Base-by-base conservation (phyloP, 345 rosid species). In the Eutrema japonicum region DNA sequence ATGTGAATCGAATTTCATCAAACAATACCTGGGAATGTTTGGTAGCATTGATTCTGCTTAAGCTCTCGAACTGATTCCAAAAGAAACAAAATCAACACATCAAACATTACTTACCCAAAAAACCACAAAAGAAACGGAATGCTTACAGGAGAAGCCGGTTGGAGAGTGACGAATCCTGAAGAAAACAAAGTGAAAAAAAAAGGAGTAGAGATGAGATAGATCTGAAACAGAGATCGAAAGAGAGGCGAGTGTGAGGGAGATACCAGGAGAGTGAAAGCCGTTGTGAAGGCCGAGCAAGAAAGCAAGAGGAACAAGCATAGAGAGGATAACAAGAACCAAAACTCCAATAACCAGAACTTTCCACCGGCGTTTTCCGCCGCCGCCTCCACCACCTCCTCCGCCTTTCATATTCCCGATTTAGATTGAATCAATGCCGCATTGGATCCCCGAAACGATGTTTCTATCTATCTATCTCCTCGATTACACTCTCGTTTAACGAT, bases 281-380 rank as follows among this genome's bases (percentile, higher is more conserved):
- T 85, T 88, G 85, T 87, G 84, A 78, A 90, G 84, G 75, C 96
- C 97, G 22, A 89, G 93, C 67, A 94, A 80, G 75, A 94, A 89
- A 51, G 87, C 95, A 35, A 94, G 95, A 66, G 96, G 98, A 75
- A 91, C 96, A 56, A 94, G 88, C 97, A 92, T 91, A 26, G 98
- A 94, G 53, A 94, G 91, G 43, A 94, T 42, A 36, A 94, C 93
- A 41, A 94, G 98, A 61, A 87, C 85, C 58, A 89, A 87, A 3
- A 91, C 96, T 18, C 92, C 95, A 43, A 85, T 69, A 13, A 82
- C 96, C 53, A 89, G 82, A 58, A 83, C 76, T 75, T 85, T 83
- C 96, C 96, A 89, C 69, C 97, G 85, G 67, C 93, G 78, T 69
- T 94, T 94, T 43, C 84, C 92, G 7, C 82, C 79, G 4, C 72